Evolutionary conservation across 495 filamentous ascomycete species (phyloP), one percentile per base, ranked within the genome.

Genomic region (Penicillium waksmanii): DNA sequence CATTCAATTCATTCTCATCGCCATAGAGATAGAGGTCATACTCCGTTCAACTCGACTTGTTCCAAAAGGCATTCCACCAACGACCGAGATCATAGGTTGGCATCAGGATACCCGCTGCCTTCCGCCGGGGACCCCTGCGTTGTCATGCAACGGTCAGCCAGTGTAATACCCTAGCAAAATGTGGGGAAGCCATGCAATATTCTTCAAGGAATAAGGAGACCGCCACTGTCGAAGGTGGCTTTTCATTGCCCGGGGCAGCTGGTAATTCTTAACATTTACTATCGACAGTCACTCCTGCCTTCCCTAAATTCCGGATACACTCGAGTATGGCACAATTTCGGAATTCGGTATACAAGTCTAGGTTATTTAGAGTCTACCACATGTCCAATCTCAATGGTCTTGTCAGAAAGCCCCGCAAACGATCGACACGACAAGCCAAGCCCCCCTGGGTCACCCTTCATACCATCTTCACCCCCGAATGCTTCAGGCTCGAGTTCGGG

Each of bases 371-470:
- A 38, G 11, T 13, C 11, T n/a, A 38, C 36, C 11, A n/a, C 11
- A 38, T 12, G 15, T n/a, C 15, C 36, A 38, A 38, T 38, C 36
- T 38, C 6, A 13, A n/a, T 31, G 15, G 36, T 38, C 12, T 38
- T 38, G 15, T 38, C 3, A 38, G 11, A 38, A 38, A 38, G 2
- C 12, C 36, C 15, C 12, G 36, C 15, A n/a, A 38, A n/a, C 12
- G 36, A 38, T 38, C 36, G 36, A 13, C 36, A 9, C 35, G 35
- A 52, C 55, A 63, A 63, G 68, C 57, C 55, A 53, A 63, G 53
- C 52, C 61, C 36, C 25, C 50, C 23, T 13, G 19, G 35, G 53
- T 49, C 55, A 58, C 64, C 63, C 62, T 68, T 60, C 60, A 66
- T 56, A 66, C 44, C 43, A 21, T 55, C 36, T 64, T 31, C 36